Percentiles rank a stretch among this genome's conserved stretches.
Evolutionary conservation across 2,329 filamentous ascomycete species (phyloP).

Genomic region (Monosporascus sp.): DNA sequence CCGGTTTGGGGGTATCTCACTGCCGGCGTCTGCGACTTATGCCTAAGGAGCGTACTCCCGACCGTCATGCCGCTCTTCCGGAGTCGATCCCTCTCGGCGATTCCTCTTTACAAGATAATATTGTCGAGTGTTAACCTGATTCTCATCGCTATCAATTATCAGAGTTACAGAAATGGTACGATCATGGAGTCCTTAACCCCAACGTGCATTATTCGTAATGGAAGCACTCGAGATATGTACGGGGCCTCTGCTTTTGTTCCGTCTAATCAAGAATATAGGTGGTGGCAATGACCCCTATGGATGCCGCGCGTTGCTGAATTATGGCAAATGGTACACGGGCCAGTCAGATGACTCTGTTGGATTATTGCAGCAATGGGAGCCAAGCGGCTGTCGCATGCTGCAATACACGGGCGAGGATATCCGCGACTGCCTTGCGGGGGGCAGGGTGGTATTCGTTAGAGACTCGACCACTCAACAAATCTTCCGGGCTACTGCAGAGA

Average conservation of each 20-base stretch:
- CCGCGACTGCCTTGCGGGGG: constrained; percentile 43
- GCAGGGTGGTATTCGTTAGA: constrained; percentile 53
- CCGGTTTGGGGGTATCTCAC: neutral
- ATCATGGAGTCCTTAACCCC: neutral
- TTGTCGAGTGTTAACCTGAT: neutral
- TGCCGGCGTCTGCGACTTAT: neutral
- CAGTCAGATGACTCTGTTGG: constrained; percentile 1
- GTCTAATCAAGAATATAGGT: constrained; percentile 14
- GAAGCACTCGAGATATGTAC: neutral
- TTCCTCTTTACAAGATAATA: neutral
- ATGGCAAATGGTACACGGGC: constrained; percentile 19
- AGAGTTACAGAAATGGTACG: neutral
- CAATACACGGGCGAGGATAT: constrained; percentile 49
- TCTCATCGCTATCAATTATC: neutral
- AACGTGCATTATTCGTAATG: neutral
- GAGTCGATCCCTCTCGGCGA: neutral
- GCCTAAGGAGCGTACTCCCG: neutral
- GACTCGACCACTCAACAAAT: constrained; percentile 56
- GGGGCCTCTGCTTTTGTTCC: neutral
- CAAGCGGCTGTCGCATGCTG: constrained; percentile 53
- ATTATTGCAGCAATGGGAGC: constrained; percentile 49
- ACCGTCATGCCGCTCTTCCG: neutral
- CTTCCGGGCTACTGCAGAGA: constrained; percentile 51
- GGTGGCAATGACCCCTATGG: constrained; percentile 17
- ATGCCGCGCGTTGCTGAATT: constrained; percentile 21